Base-by-base conservation (phyloP, 225 moss, liverwort and hornwort species). In the Sphagnum tenellum region DNA sequence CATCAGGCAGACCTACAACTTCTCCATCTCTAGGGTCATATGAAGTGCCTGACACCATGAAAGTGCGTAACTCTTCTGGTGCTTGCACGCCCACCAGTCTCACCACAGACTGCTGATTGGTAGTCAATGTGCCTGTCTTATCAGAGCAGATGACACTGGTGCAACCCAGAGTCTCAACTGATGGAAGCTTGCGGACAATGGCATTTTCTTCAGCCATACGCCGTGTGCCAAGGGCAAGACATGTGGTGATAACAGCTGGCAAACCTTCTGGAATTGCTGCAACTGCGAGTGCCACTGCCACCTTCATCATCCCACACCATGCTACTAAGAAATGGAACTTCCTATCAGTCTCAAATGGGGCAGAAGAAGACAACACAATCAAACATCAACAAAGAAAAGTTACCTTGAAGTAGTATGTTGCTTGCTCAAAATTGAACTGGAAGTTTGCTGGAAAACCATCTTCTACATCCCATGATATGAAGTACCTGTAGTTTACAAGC, bases 201-300 rank as follows among this genome's bases (percentile, higher is more conserved):
- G 85, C 85, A 75, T 86, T 86, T 66, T 86, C 82, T 69, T 86
- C 64, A 2, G 85, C 85, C 85, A 82, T 81, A 53, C 79, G 78
- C 55, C 79, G 76, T 48, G 85, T 86, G 12, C 82, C 82, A 60
- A 82, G 82, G n/a, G 82, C 82, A 64, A 82, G 79, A 68, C 82
- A 86, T 47, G 85, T 86, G 9, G 85, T 86, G 56, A 86, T 81
- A 4, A 86, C 85, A 49, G 82, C 85, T 9, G 82, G 85, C 52
- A 86, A 79, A 49, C 82, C 85, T 76, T 86, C 82, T 3, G 85
- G 85, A 5, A 86, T 86, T 1, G 85, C 85, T 68, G 82, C 85
- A 55, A 86, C 85, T 13, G 82, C 85, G 67, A 86, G 79, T 13
- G 85, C 85, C 68, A 85, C 85, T 45, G 85, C 85, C 59, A 86